Evolutionary conservation across 2,329 filamentous ascomycete genomes (phyloP).

Genomic region (Tolypocladium sp.): DNA sequence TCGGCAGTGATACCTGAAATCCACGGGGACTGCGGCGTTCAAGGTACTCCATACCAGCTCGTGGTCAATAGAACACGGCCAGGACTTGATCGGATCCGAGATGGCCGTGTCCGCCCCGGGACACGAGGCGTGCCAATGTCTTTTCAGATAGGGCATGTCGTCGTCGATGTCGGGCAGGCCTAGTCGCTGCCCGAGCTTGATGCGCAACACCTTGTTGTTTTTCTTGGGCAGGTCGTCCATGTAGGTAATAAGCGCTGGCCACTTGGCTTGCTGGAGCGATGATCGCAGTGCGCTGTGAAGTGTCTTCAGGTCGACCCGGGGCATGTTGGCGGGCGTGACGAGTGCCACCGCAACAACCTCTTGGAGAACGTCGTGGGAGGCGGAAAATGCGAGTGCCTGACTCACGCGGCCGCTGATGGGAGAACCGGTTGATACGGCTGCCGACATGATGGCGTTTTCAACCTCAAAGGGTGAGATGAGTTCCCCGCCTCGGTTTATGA

Average conservation of each 20-base stretch:
- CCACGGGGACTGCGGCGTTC: slow-evolving; percentile 6
- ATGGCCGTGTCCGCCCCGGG: slow-evolving; percentile 38
- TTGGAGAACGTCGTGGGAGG: slow-evolving; percentile 41
- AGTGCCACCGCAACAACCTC: slow-evolving; percentile 46
- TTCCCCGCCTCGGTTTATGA: slow-evolving; percentile 49
- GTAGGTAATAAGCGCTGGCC: slow-evolving; percentile 41
- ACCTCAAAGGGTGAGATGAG: slow-evolving; percentile 51
- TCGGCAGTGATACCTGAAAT: slow-evolving; percentile 9
- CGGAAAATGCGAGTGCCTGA: slow-evolving; percentile 44
- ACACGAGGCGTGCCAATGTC: slow-evolving; percentile 41
- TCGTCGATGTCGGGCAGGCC: slow-evolving; percentile 34
- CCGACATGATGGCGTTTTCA: slow-evolving; percentile 44
- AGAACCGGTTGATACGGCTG: slow-evolving; percentile 29
- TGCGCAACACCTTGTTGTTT: slow-evolving; percentile 49
- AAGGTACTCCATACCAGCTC: slow-evolving; percentile 15
- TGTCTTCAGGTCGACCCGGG: slow-evolving; percentile 35
- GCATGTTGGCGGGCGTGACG: slow-evolving; percentile 33
- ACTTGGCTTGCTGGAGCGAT: slow-evolving; percentile 42
- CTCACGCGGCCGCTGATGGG: slow-evolving; percentile 35
- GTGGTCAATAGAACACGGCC: slow-evolving; percentile 22
- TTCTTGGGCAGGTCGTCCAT: slow-evolving; percentile 46
- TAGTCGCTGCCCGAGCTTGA: slow-evolving; percentile 40
- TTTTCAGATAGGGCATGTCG: slow-evolving; percentile 28
- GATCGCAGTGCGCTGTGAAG: slow-evolving; percentile 37
- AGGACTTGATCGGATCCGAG: slow-evolving; percentile 26